Base-by-base conservation (phyloP, 2,329 filamentous ascomycete species). In the Mycosphaerelloides madeirae region DNA sequence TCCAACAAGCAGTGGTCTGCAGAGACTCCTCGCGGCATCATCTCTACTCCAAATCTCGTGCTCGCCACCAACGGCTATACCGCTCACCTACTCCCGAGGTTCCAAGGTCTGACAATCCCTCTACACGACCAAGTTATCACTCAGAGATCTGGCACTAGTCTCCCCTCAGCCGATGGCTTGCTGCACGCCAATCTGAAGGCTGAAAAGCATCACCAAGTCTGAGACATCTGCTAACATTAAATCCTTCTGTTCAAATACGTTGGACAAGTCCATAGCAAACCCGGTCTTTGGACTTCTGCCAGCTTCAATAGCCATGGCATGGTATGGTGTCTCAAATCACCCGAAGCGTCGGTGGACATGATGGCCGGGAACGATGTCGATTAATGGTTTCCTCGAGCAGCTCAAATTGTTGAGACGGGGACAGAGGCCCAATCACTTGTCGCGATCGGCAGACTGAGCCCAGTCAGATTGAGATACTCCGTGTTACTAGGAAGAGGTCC, bases 1-100 rank as follows among this genome's bases (percentile, higher is more conserved):
- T 25, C 22, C 14, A 19, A 19, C 16, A 18, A 16, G 9, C 11
- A 35, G 8, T 16, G 33, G 33, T 6, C 19, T 19, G 33, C n/a
- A 12, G 3, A 35, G 6, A 35, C 33, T 12, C 19, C 33, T 6
- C 6, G 33, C 8, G 33, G 16, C 16, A 18, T 6, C 14, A 19
- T 35, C n/a, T 18, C 16, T 6, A 19, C 33, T 15, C 19, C 8
- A 6, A 35, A 35, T 19, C 33, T 35, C 6, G 19, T 35, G 15
- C 33, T 35, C 19, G 16, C 33, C 19, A 35, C 33, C 19, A 35
- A 35, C 16, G 33, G 33, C 33, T 35, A 35, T 12, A 35, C 33
- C 11, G 33, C 33, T 19, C 33, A 35, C 16, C n/a, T 35, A 6
- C 33, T 35, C 12, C 33, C 33, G 8, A 15, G 19, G 19, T 16